Conservation (phyloP, 2,329 filamentous ascomycete genomes). For the Ambrosiella beaveri region DNA sequence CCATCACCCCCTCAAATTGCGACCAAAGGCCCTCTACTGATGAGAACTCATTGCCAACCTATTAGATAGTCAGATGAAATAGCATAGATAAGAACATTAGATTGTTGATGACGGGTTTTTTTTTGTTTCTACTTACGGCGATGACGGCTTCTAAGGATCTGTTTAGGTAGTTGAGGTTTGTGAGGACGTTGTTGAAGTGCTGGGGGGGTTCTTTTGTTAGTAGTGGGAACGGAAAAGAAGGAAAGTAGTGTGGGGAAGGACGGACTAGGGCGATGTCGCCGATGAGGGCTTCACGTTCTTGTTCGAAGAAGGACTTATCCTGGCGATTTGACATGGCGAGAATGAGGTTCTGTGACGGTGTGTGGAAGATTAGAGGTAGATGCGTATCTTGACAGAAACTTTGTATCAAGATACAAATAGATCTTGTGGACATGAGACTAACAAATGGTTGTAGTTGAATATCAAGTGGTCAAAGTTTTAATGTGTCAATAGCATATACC, state of each 20-base stretch:
- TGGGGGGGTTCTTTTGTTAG: conserved; percentile 17
- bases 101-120: background rate
- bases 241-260: background rate
- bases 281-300: conserved; percentile 55
- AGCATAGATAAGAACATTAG: background rate
- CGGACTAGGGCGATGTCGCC: conserved; percentile 55
- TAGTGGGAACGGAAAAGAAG: background rate
- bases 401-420: too few species aligned
- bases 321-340: background rate
- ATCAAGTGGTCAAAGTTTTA: too few species aligned
- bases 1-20: conserved; percentile 94
- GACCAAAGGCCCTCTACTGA: conserved; percentile 94
- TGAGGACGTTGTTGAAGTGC: conserved; percentile 76
- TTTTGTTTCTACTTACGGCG: conserved; percentile 37
- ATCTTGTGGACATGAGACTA: too few species aligned
- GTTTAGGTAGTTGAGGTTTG: conserved; percentile 92
- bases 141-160: conserved; percentile 82
- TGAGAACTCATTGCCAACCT: conserved; percentile 94
- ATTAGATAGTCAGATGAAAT: background rate
- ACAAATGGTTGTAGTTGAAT: too few species aligned
- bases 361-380: background rate
- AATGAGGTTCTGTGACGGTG: background rate
- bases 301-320: conserved; percentile 51
- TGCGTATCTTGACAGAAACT: too few species aligned
- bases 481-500: too few species aligned